Base-by-base conservation (phyloP, 2,329 filamentous ascomycete species). In the Didymella lethalis region DNA sequence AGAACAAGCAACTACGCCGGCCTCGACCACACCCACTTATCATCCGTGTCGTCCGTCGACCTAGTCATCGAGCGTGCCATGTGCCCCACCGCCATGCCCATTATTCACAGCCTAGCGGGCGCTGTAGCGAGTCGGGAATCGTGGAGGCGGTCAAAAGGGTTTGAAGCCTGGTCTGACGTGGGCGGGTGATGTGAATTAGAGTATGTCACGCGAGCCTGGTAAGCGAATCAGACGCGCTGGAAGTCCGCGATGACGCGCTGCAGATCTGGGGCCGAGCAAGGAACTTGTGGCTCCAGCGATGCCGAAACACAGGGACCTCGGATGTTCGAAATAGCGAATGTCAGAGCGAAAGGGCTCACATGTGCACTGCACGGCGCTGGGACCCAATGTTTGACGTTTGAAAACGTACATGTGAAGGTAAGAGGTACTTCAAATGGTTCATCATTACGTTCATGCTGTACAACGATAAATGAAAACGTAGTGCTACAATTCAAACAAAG, bases 221-320 rank as follows among this genome's bases (percentile, higher is more conserved):
- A 0, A 12, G 26, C 57, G 40, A 60, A 29, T 52, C 34, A 56
- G 47, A 45, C 16, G 41, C 18, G 29, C 38, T 51, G 57, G 57
- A 60, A 41, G 57, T 60, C 57, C 57, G 57, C 57, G 45, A 54
- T 59, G 56, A 59, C 56, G 50, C 49, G 31, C 31, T 32, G 31
- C 31, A 32, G 26, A 54, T 58, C 56, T 45, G 56, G 56, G 56
- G 48, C 31, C 31, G 31, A 58, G 23, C 44, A 49, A 41, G 55
- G 49, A 34, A 18, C 18, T 18, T 36, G 40, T 28, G 38, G 31
- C 31, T 8, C 31, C 32, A 44, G 48, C 48, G 48, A 34, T 34
- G 29, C 40, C 41, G 29, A 31, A 8, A 26, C 10, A 26, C 4
- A 16, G 28, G 26, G n/a, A 46, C 54, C 54, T 52, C 48, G 48